Percentiles rank a stretch among this genome's conserved stretches.
Conservation (phyloP, 2,329 filamentous ascomycete species). For the Pseudogymnoascus sp. region DNA sequence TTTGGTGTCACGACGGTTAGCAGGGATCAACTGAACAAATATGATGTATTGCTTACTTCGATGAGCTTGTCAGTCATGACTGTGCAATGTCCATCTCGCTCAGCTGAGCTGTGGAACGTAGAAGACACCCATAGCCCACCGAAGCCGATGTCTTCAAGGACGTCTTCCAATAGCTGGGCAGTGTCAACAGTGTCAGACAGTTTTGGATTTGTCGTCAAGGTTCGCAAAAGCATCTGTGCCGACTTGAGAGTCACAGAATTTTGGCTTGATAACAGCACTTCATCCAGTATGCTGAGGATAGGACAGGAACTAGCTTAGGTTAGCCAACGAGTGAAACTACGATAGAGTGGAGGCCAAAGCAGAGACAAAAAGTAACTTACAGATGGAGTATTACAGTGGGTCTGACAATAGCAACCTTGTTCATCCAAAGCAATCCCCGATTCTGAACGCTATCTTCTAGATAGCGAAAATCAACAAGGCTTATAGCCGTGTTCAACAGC, state of each 20-base stretch:
- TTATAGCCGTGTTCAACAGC: slow-evolving; percentile 55
- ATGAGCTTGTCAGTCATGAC: slow-evolving; percentile 26
- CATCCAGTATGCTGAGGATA: slow-evolving; percentile 52
- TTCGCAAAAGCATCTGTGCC: slow-evolving; percentile 53
- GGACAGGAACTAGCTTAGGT: slow-evolving; percentile 42
- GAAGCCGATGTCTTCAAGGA: slow-evolving; percentile 55
- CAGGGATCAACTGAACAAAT: not conserved
- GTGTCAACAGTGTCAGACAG: slow-evolving; percentile 44
- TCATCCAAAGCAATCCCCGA: slow-evolving; percentile 52
- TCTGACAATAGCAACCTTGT: slow-evolving; percentile 46
- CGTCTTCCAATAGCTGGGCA: slow-evolving; percentile 42
- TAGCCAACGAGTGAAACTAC: slow-evolving; percentile 15
- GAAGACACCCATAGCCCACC: slow-evolving; percentile 50
- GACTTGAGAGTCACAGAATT: slow-evolving; percentile 52
- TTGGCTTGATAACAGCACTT: slow-evolving; percentile 53
- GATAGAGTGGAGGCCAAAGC: not conserved
- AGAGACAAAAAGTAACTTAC: slow-evolving; percentile 35
- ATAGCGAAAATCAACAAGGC: slow-evolving; percentile 59
- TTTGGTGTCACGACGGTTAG: not conserved
- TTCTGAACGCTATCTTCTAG: slow-evolving; percentile 57
- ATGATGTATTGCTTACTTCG: slow-evolving; percentile 21
- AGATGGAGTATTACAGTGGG: slow-evolving; percentile 52
- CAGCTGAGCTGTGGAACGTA: slow-evolving; percentile 26
- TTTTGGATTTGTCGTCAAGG: slow-evolving; percentile 47
- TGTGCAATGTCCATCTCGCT: slow-evolving; percentile 28